phyloP scores from a whole-genome alignment of 1,284 basidiomycete species.

The Takashimella koratensis region DNA sequence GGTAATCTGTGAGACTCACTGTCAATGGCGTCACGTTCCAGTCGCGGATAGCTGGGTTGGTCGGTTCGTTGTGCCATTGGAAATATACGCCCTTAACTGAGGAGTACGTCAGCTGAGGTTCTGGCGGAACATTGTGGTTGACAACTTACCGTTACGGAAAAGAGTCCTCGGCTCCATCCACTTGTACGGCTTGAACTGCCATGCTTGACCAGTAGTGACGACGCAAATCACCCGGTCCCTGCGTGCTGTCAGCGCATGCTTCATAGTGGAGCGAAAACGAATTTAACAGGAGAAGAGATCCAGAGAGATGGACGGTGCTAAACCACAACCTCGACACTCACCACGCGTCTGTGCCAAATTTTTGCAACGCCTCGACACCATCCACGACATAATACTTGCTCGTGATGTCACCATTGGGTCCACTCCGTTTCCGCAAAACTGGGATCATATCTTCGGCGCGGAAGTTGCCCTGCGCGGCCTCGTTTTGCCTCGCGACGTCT shows the following conservation, averaged over 20 bases:
- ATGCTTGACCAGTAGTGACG: slow-evolving; percentile 93
- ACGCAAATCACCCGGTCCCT: slow-evolving; percentile 91
- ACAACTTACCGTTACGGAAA: slow-evolving; percentile 86
- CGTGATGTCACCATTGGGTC: slow-evolving; percentile 48
- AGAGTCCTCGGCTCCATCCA: slow-evolving; percentile 88
- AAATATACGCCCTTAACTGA: slow-evolving; percentile 90
- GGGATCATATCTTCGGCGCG: slow-evolving; percentile 78
- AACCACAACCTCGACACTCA: too few species aligned
- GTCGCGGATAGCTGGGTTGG: slow-evolving; percentile 81
- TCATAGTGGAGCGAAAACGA: slow-evolving; percentile 4
- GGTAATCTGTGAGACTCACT: too few species aligned
- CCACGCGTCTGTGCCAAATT: slow-evolving; percentile 89
- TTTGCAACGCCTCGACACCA: slow-evolving; percentile 82
- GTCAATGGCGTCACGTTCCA: slow-evolving; percentile 96
- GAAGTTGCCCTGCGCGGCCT: slow-evolving; percentile 60
- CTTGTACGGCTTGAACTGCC: slow-evolving; percentile 96
- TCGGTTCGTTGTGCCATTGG: slow-evolving; percentile 85
- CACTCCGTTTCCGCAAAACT: slow-evolving; percentile 67
- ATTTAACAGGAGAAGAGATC: too few species aligned
- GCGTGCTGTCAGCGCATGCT: slow-evolving; percentile 6
- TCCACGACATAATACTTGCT: slow-evolving; percentile 79
- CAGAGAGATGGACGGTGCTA: too few species aligned
- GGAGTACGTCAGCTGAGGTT: slow-evolving; percentile 1
- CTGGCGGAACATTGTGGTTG: too few species aligned
- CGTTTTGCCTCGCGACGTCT: slow-evolving; percentile 59